Evolutionary conservation across 2,329 filamentous ascomycete species (phyloP), one percentile per base, ranked within the genome.

Genomic region (Alternaria solani): DNA sequence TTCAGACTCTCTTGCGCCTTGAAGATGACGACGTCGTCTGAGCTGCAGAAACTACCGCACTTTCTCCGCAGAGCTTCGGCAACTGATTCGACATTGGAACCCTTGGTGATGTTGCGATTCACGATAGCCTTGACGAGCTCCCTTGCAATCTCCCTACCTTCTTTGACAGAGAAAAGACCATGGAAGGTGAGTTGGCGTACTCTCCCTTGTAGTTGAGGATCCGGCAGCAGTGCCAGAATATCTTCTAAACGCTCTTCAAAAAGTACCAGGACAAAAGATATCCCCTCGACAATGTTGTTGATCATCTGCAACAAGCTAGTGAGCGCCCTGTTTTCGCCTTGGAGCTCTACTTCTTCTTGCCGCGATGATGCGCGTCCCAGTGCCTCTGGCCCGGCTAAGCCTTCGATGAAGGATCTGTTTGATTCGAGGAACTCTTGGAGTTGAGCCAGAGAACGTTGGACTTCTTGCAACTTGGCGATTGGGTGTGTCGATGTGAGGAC

Each of bases 21-120:
- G 88, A 99, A 99, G 68, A 97, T 94, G 65, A 98, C 89, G 2
- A 98, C 95, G 81, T 99, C 95, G 66, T 99, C 94, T 0, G 94
- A 89, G 72, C 94, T 97, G 78, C 95, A 99, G 85, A 99, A 99
- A 79, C 91, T 97, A 63, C 95, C 96, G 70, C 95, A 99, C 70
- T 94, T 88, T 69, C 95, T 87, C 47, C 95, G 88, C 51, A 99
- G 82, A n/a, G 94, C 93, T 78, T 99, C 95, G 0, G 95, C 94
- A 25, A 99, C 93, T 0, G 94, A 97, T 80, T 99, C 96, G 20
- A 99, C 94, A 65, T 98, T 99, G 5, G 94, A 94, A 9, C 96
- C 95, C 72, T 93, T 97, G 59, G 94, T 91, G 70, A 99, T 99
- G 77, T 97, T 99, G 72, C 94, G 89, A 78, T 98, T 98, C 55